Evolutionary conservation across 352 stramenopile species (phyloP).

Genomic region (Globisporangium alternatum): DNA sequence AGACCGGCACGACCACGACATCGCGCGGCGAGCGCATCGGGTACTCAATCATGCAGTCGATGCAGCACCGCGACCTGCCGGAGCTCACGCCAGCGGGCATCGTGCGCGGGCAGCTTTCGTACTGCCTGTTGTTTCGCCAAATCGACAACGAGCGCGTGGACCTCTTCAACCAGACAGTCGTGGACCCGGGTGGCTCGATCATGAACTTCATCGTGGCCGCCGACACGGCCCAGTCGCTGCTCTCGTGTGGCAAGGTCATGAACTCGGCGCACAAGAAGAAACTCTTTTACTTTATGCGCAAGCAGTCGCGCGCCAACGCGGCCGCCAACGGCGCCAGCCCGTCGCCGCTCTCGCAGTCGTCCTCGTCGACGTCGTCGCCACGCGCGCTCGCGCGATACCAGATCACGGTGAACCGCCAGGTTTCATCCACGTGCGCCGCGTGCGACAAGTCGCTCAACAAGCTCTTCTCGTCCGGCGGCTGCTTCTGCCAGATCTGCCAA

Average conservation of each 20-base stretch:
- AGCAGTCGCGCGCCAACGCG: constrained; percentile 19
- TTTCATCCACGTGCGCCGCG: constrained; percentile 27
- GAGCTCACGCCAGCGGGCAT: constrained; percentile 32
- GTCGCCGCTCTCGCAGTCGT: constrained; percentile 11
- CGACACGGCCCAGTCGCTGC: constrained; percentile 25
- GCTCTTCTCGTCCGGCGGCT: constrained; percentile 31
- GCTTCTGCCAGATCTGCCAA: constrained; percentile 25
- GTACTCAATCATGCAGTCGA: constrained; percentile 47
- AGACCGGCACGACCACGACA: constrained; percentile 37
- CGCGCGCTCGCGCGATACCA: constrained; percentile 2
- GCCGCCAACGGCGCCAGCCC: neutral
- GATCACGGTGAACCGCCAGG: constrained; percentile 7
- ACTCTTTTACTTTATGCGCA: constrained; percentile 39
- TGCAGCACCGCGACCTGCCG: constrained; percentile 45
- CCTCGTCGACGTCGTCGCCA: neutral
- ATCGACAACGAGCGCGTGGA: constrained; percentile 35
- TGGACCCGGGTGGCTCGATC: constrained; percentile 34
- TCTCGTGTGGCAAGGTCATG: constrained; percentile 30
- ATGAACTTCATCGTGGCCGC: constrained; percentile 38
- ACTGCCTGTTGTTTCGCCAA: constrained; percentile 43
- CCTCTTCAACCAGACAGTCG: constrained; percentile 34
- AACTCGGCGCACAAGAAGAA: constrained; percentile 52
- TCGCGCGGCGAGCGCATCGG: constrained; percentile 43
- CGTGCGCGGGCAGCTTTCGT: constrained; percentile 39
- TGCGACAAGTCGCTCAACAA: constrained; percentile 32